Percentiles rank a stretch among this genome's conserved stretches.
phyloP scores from a whole-genome alignment of 1,139 yeast genomes.

The Candida tropicalis region DNA sequence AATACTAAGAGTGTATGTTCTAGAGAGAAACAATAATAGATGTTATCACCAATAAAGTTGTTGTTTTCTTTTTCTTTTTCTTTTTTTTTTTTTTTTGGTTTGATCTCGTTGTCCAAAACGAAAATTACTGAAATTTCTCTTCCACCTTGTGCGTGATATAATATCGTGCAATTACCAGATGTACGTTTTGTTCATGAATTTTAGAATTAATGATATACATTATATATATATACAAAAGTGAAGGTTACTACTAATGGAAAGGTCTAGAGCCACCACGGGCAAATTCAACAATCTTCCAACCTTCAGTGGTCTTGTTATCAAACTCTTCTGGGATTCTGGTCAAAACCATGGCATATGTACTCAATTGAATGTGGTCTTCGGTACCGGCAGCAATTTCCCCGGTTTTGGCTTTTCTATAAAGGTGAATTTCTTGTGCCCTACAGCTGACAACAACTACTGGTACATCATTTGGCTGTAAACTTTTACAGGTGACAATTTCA shows the following conservation, averaged over 20 bases:
- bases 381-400: constrained; percentile 97
- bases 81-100: constrained; percentile 1
- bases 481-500: constrained; percentile 86
- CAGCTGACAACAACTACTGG: constrained; percentile 96
- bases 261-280: constrained; percentile 94
- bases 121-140: not conserved
- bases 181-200: not conserved
- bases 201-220: not conserved
- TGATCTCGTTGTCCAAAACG: constrained; percentile 11
- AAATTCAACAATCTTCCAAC: constrained; percentile 96
- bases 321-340: constrained; percentile 92
- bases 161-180: not conserved
- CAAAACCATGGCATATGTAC: constrained; percentile 94
- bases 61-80: not conserved
- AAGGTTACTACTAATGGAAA: constrained; percentile 58
- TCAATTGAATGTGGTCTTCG: constrained; percentile 88
- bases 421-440: constrained; percentile 94
- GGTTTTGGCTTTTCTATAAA: constrained; percentile 85
- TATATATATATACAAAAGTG: constrained; percentile 12
- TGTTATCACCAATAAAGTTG: not conserved
- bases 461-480: constrained; percentile 86
- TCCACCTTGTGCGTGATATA: not conserved
- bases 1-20: too few species aligned
- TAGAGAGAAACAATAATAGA: too few species aligned
- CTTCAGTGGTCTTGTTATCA: constrained; percentile 88